Conservation (phyloP, 805 yeast species). For the Wickerhamiella dianesei region DNA sequence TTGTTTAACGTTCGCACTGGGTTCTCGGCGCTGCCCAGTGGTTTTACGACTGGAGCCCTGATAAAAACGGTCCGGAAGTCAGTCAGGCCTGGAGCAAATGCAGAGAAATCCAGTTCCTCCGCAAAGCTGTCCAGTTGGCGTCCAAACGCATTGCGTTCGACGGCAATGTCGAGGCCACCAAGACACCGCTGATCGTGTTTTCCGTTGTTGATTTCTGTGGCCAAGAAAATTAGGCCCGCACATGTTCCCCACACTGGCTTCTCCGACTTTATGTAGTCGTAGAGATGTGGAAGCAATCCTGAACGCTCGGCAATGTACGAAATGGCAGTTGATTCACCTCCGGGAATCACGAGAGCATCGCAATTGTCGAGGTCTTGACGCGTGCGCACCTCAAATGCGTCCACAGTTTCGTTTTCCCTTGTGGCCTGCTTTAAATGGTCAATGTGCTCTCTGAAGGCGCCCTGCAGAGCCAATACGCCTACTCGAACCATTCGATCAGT, state of each 20-base stretch:
- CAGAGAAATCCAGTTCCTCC: constrained; percentile 30
- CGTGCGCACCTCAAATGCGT: constrained; percentile 36
- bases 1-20: background rate
- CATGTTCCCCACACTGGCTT: constrained; percentile 76
- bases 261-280: constrained; percentile 34
- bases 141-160: constrained; percentile 65
- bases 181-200: constrained; percentile 39
- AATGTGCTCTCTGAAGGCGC: constrained; percentile 63
- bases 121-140: constrained; percentile 59
- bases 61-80: constrained; percentile 42
- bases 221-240: constrained; percentile 62
- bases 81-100: constrained; percentile 22
- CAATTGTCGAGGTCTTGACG: constrained; percentile 36
- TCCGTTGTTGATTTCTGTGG: constrained; percentile 40
- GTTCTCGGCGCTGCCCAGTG: constrained; percentile 3
- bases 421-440: constrained; percentile 31
- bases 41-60: constrained; percentile 56
- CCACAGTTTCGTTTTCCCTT: background rate
- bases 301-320: constrained; percentile 58
- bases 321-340: constrained; percentile 38
- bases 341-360: constrained; percentile 54
- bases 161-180: constrained; percentile 52
- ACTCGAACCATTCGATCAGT: constrained; percentile 23
- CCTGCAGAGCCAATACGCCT: constrained; percentile 69
- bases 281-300: constrained; percentile 41